Evolutionary conservation across 2,329 filamentous ascomycete species (phyloP).

Genomic region (Colletotrichum lupini): DNA sequence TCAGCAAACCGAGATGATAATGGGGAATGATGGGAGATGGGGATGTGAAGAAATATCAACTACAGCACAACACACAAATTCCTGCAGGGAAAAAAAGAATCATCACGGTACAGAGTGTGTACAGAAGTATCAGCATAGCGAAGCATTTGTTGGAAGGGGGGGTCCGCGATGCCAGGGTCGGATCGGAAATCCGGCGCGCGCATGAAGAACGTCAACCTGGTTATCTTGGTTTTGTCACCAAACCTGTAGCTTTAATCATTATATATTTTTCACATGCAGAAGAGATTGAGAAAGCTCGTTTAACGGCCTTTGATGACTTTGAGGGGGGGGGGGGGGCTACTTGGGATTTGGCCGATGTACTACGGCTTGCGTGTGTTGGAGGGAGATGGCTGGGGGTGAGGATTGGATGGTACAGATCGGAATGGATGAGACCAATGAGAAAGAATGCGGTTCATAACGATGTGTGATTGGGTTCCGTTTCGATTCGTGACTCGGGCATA

Average conservation of each 20-base stretch:
- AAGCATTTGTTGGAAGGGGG: neutral
- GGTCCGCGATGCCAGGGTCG: neutral
- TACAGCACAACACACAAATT: neutral
- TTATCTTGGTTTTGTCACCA: neutral
- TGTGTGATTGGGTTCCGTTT: no score
- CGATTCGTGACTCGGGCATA: no score
- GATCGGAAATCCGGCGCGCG: neutral
- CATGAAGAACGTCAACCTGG: no score
- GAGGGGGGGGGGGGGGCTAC: no score
- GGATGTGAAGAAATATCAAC: neutral
- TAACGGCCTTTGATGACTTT: neutral
- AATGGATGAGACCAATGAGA: neutral
- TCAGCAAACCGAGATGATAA: neutral
- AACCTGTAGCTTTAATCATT: constrained; percentile 1
- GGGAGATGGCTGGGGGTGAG: no score
- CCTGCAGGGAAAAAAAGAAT: neutral
- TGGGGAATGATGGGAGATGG: neutral
- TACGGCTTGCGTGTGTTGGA: neutral
- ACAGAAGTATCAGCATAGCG: constrained; percentile 10
- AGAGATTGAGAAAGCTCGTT: no score
- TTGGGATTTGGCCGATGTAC: neutral
- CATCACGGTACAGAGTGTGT: neutral
- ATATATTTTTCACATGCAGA: no score
- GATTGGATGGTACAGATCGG: neutral
- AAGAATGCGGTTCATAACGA: neutral